Evolutionary conservation across 192 early-diverging fungal genomes (phyloP).

Genomic region (Coemansia sp.): DNA sequence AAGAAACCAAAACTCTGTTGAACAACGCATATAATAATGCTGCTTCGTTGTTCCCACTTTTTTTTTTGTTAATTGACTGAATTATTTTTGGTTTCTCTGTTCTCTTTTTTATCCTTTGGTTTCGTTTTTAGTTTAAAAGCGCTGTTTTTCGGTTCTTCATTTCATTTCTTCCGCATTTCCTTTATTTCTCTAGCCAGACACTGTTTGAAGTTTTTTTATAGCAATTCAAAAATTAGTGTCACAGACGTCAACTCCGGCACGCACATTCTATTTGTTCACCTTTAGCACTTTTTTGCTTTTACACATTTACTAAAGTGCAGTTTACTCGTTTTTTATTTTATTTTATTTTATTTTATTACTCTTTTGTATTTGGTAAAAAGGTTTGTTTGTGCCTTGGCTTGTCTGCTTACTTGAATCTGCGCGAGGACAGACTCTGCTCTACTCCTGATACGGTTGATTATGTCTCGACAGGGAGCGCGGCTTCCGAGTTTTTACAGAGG

Average conservation of each 20-base stretch:
- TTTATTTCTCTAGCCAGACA: background rate
- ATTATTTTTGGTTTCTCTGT: too few relatives aligned
- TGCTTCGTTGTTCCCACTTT: too few relatives aligned
- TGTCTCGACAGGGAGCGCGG: constrained; percentile 2
- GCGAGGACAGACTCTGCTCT: background rate
- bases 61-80: too few relatives aligned
- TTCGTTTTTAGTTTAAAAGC: background rate
- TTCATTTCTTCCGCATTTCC: background rate
- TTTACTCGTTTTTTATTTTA: background rate
- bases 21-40: too few relatives aligned
- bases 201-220: too few relatives aligned
- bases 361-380: too few relatives aligned
- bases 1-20: too few relatives aligned
- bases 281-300: background rate
- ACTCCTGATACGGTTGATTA: background rate
- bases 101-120: background rate
- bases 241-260: too few relatives aligned
- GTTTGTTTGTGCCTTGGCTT: background rate
- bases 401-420: constrained; percentile 1
- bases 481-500: constrained; percentile 9
- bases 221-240: too few relatives aligned
- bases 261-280: too few relatives aligned
- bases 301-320: constrained; percentile 1
- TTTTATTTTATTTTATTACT: background rate
- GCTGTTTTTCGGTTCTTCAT: too few relatives aligned